A percentile compares a stretch with the other conserved stretches of the same genome.
These are phyloP conservation scores for Talaromyces islandicus DNA, from an alignment of 2,329 filamentous ascomycete species.

Conservation along the genomic window DNA sequence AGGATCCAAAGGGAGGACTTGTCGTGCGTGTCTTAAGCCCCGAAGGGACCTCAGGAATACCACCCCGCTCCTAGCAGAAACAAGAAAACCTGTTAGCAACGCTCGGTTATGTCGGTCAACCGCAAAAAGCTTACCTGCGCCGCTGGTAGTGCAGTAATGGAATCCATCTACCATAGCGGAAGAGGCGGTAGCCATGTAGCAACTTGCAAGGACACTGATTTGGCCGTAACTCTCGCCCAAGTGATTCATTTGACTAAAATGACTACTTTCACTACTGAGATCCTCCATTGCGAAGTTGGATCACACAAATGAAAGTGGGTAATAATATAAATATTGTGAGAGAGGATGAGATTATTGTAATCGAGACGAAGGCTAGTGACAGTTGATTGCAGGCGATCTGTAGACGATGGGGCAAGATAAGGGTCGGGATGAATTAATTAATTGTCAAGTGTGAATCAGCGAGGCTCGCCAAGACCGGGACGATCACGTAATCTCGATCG, in stretches of 20 bases:
- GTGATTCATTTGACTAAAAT: slow-evolving; percentile 56
- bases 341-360: neutral
- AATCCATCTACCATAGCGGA: slow-evolving; percentile 70
- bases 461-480: neutral
- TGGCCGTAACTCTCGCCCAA: slow-evolving; percentile 44
- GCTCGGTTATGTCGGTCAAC: neutral
- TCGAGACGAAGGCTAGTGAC: neutral
- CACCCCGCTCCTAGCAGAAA: slow-evolving; percentile 65
- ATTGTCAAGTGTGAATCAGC: neutral
- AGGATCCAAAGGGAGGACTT: slow-evolving; percentile 83
- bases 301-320: neutral
- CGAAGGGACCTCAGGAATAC: slow-evolving; percentile 91
- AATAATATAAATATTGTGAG: neutral
- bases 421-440: neutral
- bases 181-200: slow-evolving; percentile 72
- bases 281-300: slow-evolving; percentile 30
- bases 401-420: neutral
- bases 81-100: neutral
- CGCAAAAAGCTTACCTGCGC: slow-evolving; percentile 54
- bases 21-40: slow-evolving; percentile 76
- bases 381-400: neutral
- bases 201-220: slow-evolving; percentile 79
- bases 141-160: slow-evolving; percentile 93
- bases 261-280: slow-evolving; percentile 69
- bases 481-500: slow-evolving; percentile 4